Evolutionary conservation across 768 basidiomycete genomes (phyloP).

Genomic region (Pulveroboletus sp.): DNA sequence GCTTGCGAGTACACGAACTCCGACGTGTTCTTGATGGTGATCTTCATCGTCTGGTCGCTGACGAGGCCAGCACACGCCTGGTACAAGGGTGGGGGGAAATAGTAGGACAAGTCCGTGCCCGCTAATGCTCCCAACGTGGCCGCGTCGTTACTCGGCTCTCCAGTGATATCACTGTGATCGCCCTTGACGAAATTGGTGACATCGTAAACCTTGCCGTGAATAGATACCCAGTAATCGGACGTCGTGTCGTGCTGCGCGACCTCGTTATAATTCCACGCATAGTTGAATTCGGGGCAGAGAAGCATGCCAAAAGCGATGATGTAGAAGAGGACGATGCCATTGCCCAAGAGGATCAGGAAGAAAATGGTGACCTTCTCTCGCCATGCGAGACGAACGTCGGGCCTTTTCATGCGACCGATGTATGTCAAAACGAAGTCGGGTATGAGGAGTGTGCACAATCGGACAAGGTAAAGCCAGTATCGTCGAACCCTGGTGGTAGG

Average conservation of each 20-base stretch:
- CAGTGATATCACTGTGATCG: conserved; percentile 59
- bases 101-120: conserved; percentile 57
- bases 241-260: conserved; percentile 47
- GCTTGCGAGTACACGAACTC: conserved; percentile 39
- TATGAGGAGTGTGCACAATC: conserved; percentile 52
- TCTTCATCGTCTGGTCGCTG: conserved; percentile 37
- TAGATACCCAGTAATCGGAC: conserved; percentile 60
- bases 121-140: conserved; percentile 50
- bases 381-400: conserved; percentile 66
- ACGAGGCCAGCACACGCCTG: conserved; percentile 61
- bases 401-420: conserved; percentile 63
- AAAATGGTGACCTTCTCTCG: conserved; percentile 67
- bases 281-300: conserved; percentile 59
- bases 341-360: conserved; percentile 50
- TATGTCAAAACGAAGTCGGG: conserved; percentile 47
- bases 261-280: conserved; percentile 52
- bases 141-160: conserved; percentile 46
- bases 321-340: conserved; percentile 58
- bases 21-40: conserved; percentile 47
- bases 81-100: conserved; percentile 59
- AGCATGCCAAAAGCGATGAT: conserved; percentile 60
- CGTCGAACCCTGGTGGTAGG: conserved; percentile 53
- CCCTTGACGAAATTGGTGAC: conserved; percentile 54
- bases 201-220: conserved; percentile 60
- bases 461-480: conserved; percentile 57